Evolutionary conservation across 148 eudicot genomes (phyloP).

Genomic region (Amaranthus palmeri): DNA sequence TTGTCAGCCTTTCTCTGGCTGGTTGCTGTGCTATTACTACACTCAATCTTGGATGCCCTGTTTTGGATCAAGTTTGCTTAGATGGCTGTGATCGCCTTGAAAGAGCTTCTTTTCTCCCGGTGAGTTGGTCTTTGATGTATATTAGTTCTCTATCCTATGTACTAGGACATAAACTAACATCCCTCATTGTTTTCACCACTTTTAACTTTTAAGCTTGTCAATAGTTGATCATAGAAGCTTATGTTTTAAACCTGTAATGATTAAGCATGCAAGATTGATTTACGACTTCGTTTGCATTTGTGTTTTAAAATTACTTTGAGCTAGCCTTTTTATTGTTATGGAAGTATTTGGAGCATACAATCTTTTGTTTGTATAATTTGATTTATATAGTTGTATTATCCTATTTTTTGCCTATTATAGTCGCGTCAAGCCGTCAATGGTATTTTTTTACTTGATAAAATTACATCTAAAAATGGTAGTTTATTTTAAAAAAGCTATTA

Average conservation of each 20-base stretch:
- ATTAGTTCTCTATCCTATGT: too few species aligned
- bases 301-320: too few species aligned
- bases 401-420: too few species aligned
- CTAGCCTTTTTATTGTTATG: too few species aligned
- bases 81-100: conserved; percentile 99
- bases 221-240: background rate
- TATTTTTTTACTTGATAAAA: too few species aligned
- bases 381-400: too few species aligned
- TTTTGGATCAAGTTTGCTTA: conserved; percentile 69
- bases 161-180: too few species aligned
- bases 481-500: too few species aligned
- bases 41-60: conserved; percentile 65
- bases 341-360: too few species aligned
- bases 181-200: background rate
- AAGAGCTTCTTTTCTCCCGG: conserved; percentile 82
- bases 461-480: too few species aligned
- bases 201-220: background rate
- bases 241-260: background rate
- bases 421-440: too few species aligned
- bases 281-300: background rate
- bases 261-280: background rate
- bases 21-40: conserved; percentile 73
- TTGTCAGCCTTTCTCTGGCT: conserved; percentile 72
- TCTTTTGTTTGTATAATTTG: too few species aligned
- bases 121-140: conserved; percentile 29